Conservation (phyloP, 2,329 filamentous ascomycete genomes). For the Trichoderma semiorbis region DNA sequence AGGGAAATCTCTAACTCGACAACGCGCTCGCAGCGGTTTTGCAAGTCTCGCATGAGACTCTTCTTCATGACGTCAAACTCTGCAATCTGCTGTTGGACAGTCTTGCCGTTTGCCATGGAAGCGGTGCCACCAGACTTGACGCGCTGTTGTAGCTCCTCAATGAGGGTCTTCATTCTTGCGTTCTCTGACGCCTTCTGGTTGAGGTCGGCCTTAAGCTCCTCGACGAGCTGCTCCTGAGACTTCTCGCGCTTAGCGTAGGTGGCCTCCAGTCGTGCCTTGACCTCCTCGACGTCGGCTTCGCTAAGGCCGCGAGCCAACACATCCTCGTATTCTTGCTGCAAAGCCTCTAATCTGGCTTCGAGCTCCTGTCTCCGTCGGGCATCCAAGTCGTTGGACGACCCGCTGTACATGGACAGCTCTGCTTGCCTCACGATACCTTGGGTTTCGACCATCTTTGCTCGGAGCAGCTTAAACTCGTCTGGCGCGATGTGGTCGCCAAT, state of each 20-base stretch:
- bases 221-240: constrained; percentile 67
- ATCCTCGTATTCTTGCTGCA: constrained; percentile 82
- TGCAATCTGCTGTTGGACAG: constrained; percentile 93
- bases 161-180: constrained; percentile 71
- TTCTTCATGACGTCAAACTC: constrained; percentile 99
- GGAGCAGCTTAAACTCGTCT: constrained; percentile 75
- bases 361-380: constrained; percentile 70
- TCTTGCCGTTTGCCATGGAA: constrained; percentile 77
- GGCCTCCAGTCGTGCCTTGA: constrained; percentile 75
- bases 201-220: constrained; percentile 74
- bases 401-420: constrained; percentile 77
- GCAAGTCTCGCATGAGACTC: constrained; percentile 95
- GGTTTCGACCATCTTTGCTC: constrained; percentile 76
- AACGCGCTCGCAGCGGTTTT: constrained; percentile 96
- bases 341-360: constrained; percentile 67
- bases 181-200: constrained; percentile 78
- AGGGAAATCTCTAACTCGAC: constrained; percentile 97
- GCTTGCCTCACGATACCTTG: constrained; percentile 92
- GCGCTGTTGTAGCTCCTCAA: constrained; percentile 74
- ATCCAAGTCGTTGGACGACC: constrained; percentile 60
- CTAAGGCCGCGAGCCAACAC: constrained; percentile 75
- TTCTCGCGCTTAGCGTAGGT: constrained; percentile 74
- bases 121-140: constrained; percentile 59
- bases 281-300: constrained; percentile 75
- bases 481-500: constrained; percentile 76